Evolutionary conservation across 805 yeast genomes (phyloP).

Genomic region (Komagataella mondaviorum): DNA sequence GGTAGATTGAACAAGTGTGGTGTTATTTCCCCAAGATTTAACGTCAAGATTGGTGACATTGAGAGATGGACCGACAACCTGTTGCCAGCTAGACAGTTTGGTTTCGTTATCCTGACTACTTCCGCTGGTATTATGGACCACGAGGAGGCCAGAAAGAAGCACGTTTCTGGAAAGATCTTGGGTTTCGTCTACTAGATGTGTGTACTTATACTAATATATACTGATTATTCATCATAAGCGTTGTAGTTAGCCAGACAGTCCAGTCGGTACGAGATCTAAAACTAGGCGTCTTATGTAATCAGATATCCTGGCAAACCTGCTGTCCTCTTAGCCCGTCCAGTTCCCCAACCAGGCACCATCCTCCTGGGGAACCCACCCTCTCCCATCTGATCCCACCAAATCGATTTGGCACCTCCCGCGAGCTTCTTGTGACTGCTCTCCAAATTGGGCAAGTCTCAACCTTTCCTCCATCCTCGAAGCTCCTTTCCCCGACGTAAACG

Average conservation of each 20-base stretch:
- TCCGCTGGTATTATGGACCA: slow-evolving; percentile 99
- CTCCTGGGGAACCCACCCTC: neutral
- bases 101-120: slow-evolving; percentile 95
- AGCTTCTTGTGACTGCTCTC: neutral
- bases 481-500: neutral
- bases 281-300: too few species aligned
- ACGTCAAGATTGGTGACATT: slow-evolving; percentile 88
- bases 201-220: neutral
- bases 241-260: neutral
- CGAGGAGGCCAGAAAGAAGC: slow-evolving; percentile 99
- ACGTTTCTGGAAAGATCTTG: slow-evolving; percentile 97
- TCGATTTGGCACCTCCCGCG: neutral
- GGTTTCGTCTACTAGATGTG: slow-evolving; percentile 84
- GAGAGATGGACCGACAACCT: slow-evolving; percentile 99
- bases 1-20: slow-evolving; percentile 99
- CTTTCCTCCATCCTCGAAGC: neutral
- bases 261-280: too few species aligned
- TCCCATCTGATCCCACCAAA: neutral
- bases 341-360: neutral
- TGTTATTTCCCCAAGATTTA: slow-evolving; percentile 97
- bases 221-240: neutral
- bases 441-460: neutral
- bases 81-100: slow-evolving; percentile 98
- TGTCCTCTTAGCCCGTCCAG: too few species aligned
- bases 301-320: too few species aligned